Evolutionary conservation across 2,329 filamentous ascomycete genomes (phyloP), one percentile per base, ranked within the genome.

Genomic region (Aspergillus versicolor): DNA sequence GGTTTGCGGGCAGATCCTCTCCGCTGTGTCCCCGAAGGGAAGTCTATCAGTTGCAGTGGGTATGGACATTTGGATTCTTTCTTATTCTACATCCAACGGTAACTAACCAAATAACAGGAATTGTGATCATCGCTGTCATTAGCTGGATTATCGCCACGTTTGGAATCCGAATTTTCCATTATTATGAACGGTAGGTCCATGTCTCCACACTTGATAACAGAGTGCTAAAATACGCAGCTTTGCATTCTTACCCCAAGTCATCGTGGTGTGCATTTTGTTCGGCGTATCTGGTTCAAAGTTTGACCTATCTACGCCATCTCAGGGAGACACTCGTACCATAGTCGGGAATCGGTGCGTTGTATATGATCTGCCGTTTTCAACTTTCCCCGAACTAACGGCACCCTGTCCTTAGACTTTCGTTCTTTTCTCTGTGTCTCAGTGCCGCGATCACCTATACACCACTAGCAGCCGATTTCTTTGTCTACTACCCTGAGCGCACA

Each of bases 391-490:
- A 21, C 60, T 59, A 22, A 56, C 38, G 43, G 43, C 43, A 2
- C 41, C 22, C 19, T n/a, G 22, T 2, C n/a, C 46, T 15, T 24
- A 76, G 75, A 42, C 75, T 91, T 32, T 88, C 85, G 4, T 91
- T 89, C 72, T 88, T 91, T 71, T 87, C 84, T 11, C 77, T 91
- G 46, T 88, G 84, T 62, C 77, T 89, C 12, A 85, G 86, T 21
- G 82, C 83, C 2, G 84, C 84, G 7, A 82, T 88, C 52, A 87
- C 85, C 1, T 90, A 88, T 68, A 77, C 82, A 2, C 82, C 84
- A 4, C 80, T 81, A 2, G 84, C 82, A n/a, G 84, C 84, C 0
- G 87, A 89, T 68, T 88, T 85, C 67, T 87, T 88, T 63, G 85
- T 88, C 53, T 89, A 88, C 71, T 87, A 84, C 67, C 81, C 84